These are phyloP conservation scores for Glonium stellatum DNA, from an alignment of 495 filamentous ascomycete species.

Conservation along the genomic window DNA sequence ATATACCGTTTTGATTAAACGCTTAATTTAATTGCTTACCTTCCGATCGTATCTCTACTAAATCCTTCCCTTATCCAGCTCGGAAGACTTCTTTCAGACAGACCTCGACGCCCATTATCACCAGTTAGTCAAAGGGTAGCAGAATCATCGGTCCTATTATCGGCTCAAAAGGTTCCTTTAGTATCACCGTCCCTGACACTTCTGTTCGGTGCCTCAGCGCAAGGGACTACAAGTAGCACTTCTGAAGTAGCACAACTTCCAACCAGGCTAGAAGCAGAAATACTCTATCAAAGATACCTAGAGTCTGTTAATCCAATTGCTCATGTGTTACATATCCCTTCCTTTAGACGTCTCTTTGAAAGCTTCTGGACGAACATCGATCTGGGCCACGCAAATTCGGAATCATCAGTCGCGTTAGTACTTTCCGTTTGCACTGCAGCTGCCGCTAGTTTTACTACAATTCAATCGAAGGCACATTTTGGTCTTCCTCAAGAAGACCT, in stretches of 20 bases:
- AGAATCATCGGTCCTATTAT: slow-evolving; percentile 24
- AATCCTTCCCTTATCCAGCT: slow-evolving; percentile 18
- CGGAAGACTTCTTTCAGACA: slow-evolving; percentile 25
- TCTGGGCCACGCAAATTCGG: slow-evolving; percentile 21
- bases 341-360: slow-evolving; percentile 24
- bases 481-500: slow-evolving; percentile 26
- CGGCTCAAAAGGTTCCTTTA: slow-evolving; percentile 25
- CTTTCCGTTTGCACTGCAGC: slow-evolving; percentile 27
- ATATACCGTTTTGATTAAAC: not conserved
- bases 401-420: slow-evolving; percentile 22
- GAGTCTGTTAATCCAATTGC: slow-evolving; percentile 26
- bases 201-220: slow-evolving; percentile 13
- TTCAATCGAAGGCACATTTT: slow-evolving; percentile 27
- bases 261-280: slow-evolving; percentile 21
- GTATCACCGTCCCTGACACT: slow-evolving; percentile 22
- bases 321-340: slow-evolving; percentile 26
- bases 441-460: slow-evolving; percentile 18
- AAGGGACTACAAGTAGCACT: slow-evolving; percentile 4
- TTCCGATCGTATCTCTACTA: slow-evolving; percentile 5
- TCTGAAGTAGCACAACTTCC: slow-evolving; percentile 16
- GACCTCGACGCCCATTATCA: slow-evolving; percentile 11
- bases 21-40: not conserved
- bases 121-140: slow-evolving; percentile 17
- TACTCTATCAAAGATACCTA: slow-evolving; percentile 19
- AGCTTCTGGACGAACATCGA: slow-evolving; percentile 27